These are phyloP conservation scores for Diutina catenulata DNA, from an alignment of 1,139 yeast genomes.

Conservation along the genomic window DNA sequence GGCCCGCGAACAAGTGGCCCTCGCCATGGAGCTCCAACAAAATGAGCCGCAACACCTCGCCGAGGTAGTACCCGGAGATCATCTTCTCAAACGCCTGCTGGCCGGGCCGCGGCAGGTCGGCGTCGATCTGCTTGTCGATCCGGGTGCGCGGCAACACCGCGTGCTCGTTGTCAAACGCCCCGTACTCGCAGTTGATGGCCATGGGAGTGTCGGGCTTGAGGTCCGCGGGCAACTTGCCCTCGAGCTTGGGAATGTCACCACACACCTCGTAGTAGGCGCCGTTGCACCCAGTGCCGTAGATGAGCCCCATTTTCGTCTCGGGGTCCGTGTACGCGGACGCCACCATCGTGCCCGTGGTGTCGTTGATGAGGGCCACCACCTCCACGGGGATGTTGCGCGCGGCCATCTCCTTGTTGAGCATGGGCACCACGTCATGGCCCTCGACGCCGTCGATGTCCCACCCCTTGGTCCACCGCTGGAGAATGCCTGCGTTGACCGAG, in stretches of 20 bases:
- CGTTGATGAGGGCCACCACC: constrained; percentile 89
- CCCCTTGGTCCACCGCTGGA: constrained; percentile 98
- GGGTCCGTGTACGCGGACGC: constrained; percentile 92
- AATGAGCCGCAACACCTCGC: constrained; percentile 79
- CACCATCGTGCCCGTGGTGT: constrained; percentile 93
- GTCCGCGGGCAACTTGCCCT: constrained; percentile 57
- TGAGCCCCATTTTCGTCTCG: constrained; percentile 84
- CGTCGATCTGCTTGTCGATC: constrained; percentile 72
- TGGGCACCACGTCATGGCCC: constrained; percentile 88
- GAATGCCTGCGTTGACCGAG: constrained; percentile 72
- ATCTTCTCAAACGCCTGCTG: constrained; percentile 95
- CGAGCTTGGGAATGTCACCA: constrained; percentile 68
- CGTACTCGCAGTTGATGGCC: constrained; percentile 98
- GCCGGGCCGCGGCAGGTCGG: constrained; percentile 88
- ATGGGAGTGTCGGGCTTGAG: constrained; percentile 55
- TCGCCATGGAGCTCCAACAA: constrained; percentile 58
- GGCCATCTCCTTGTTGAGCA: constrained; percentile 68
- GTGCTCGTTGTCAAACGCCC: constrained; percentile 93
- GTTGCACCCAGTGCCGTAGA: constrained; percentile 96
- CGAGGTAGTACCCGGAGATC: constrained; percentile 94
- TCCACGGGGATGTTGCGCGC: constrained; percentile 61
- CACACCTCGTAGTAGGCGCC: constrained; percentile 89
- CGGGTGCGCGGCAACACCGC: constrained; percentile 76
- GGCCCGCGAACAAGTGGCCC: constrained; percentile 56
- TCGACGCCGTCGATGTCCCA: constrained; percentile 90